Evolutionary conservation across 305 asterid genomes (phyloP), one percentile per base, ranked within the genome.

Genomic region (Fraxinus sp.): DNA sequence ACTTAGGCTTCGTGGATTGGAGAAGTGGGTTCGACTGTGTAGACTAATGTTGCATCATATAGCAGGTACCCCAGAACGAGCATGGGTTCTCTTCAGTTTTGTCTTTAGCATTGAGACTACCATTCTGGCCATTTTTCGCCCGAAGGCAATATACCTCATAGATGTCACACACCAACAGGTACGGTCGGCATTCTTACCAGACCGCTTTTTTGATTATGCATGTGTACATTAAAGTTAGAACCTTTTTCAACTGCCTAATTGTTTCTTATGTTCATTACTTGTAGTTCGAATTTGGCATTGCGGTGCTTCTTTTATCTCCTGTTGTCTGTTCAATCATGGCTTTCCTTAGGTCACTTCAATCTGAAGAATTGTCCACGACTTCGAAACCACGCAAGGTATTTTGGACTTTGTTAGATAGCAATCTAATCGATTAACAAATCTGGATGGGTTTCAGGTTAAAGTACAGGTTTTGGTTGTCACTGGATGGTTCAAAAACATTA

Each of bases 321-420:
- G 99, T 97, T 82, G 93, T 95, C 84, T 97, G 99, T 91, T 91
- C 99, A 84, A 92, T 97, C 86, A 91, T 97, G 99, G 98, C 98
- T 80, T 97, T 97, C 91, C 97, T 95, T 77, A 92, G 97, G 88
- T 89, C 99, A 24, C 98, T 97, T 87, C 98, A 97, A 86, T 96
- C 97, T 33, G 99, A 97, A 91, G 98, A 95, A 83, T 85, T 97
- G 90, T 92, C 97, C 81, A 90, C 92, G 97, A 95, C 97, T 81
- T 95, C 98, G 81, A 97, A 92, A 86, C 98, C 98, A 66, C 91
- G 97, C 86, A 97, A 97, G 98, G 99, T 97, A 89, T 81, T 66
- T 81, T 66, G 64, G 37, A 16, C 13, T 72, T 5, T 72, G 24
- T 72, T 72, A 32, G 11, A 72, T 72, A 33, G 26, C 46, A 32